Evolutionary conservation across 208 protist genomes (phyloP).

Genomic region (Leishmania amazonensis): DNA sequence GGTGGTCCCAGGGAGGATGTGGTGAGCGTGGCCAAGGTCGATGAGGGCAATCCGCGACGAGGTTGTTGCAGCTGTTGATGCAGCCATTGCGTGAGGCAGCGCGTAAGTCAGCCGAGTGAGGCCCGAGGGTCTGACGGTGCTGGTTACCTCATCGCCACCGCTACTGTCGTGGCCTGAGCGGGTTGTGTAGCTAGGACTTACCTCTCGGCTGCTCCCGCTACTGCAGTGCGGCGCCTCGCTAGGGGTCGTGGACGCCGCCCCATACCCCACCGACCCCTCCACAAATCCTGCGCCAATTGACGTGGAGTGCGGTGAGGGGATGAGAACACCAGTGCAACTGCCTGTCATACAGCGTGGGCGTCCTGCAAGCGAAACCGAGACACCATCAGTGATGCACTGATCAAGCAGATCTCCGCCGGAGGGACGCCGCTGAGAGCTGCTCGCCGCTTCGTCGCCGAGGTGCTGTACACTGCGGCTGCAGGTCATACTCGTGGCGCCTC

Average conservation of each 20-base stretch:
- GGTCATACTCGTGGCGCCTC: not conserved
- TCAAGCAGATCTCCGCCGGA: not conserved
- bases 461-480: too few species aligned
- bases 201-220: not conserved
- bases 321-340: not conserved
- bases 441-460: not conserved
- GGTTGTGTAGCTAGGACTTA: not conserved
- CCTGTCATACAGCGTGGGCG: conserved; percentile 4
- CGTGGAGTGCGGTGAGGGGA: conserved; percentile 2
- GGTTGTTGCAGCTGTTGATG: not conserved
- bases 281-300: not conserved
- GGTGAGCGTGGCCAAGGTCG: conserved; percentile 95
- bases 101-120: conserved; percentile 3
- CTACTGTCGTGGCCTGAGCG: conserved; percentile 2
- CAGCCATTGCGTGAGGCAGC: conserved; percentile 2
- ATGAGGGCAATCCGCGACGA: conserved; percentile 91
- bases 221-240: not conserved
- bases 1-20: conserved; percentile 53
- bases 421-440: not conserved
- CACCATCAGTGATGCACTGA: not conserved
- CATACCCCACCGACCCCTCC: not conserved
- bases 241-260: not conserved
- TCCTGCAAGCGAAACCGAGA: not conserved
- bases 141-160: conserved; percentile 7
- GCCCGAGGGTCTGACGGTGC: not conserved